These are phyloP conservation scores for Colletotrichum echinochloae DNA, from an alignment of 2,329 filamentous ascomycete genomes.

Conservation along the genomic window DNA sequence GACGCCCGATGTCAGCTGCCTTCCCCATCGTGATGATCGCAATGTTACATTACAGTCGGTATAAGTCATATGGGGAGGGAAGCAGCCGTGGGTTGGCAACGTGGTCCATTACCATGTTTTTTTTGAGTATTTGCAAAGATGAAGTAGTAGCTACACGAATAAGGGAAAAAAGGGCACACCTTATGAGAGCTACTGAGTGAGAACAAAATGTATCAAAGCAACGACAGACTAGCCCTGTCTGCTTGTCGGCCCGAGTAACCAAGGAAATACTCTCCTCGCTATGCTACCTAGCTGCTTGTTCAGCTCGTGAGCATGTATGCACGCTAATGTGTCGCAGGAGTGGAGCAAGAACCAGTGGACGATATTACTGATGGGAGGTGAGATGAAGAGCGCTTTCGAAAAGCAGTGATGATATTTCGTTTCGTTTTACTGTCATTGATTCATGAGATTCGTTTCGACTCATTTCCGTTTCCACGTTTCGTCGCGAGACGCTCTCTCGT, in stretches of 20 bases:
- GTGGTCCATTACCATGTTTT: slow-evolving; percentile 12
- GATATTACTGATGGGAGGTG: background rate
- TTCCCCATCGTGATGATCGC: background rate
- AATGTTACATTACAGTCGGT: background rate
- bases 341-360: background rate
- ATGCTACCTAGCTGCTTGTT: slow-evolving; percentile 12
- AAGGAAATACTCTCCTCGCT: slow-evolving; percentile 5
- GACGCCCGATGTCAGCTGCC: background rate
- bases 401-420: slow-evolving; percentile 17
- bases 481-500: slow-evolving; percentile 33
- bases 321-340: background rate
- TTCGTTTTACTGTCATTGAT: slow-evolving; percentile 24
- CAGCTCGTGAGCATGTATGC: background rate
- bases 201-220: background rate
- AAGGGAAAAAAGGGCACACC: background rate
- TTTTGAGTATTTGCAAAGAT: slow-evolving; percentile 7
- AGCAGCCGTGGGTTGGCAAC: background rate
- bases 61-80: background rate
- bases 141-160: slow-evolving; percentile 26
- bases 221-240: background rate
- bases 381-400: slow-evolving; percentile 13
- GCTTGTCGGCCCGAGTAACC: background rate
- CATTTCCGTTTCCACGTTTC: slow-evolving; percentile 35
- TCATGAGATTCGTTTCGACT: slow-evolving; percentile 39
- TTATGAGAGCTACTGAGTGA: background rate